These are phyloP conservation scores for Beauveria varroae DNA, from an alignment of 2,329 filamentous ascomycete species.

Conservation along the genomic window DNA sequence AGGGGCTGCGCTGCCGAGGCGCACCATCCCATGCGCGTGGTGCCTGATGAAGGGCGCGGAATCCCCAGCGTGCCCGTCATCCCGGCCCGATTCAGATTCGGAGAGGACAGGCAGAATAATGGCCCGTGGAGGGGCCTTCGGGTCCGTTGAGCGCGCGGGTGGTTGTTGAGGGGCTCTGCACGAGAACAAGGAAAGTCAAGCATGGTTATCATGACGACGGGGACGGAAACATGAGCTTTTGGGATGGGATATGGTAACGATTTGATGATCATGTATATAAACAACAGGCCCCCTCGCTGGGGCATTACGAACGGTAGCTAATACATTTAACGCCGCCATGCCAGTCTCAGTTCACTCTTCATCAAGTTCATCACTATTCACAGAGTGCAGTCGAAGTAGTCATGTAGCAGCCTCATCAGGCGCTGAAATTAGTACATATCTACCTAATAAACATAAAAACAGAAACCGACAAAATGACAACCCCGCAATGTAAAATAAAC, in stretches of 20 bases:
- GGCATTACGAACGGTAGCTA: background rate
- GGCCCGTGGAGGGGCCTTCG: slow-evolving; percentile 23
- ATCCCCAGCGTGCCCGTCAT: slow-evolving; percentile 38
- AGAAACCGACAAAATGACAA: background rate
- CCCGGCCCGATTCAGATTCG: slow-evolving; percentile 33
- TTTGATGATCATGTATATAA: slow-evolving; percentile 1
- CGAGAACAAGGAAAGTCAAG: background rate
- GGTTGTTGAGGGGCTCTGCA: background rate
- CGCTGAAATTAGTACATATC: slow-evolving; percentile 8
- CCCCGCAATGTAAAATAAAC: background rate
- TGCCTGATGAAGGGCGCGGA: slow-evolving; percentile 39
- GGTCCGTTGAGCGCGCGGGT: background rate
- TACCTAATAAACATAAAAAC: background rate
- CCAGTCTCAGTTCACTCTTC: background rate
- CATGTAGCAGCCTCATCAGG: background rate
- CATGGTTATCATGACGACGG: background rate
- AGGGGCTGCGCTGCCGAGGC: slow-evolving; percentile 18
- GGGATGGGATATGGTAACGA: background rate
- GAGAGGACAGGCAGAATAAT: slow-evolving; percentile 27
- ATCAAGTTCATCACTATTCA: background rate
- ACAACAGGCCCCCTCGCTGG: background rate
- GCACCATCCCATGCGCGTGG: slow-evolving; percentile 28
- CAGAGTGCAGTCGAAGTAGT: background rate
- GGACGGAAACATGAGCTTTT: too few relatives aligned
- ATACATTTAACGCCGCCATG: background rate